Evolutionary conservation across 1,139 yeast genomes (phyloP), one percentile per base, ranked within the genome.

Genomic region (Geotrichum siamense): DNA sequence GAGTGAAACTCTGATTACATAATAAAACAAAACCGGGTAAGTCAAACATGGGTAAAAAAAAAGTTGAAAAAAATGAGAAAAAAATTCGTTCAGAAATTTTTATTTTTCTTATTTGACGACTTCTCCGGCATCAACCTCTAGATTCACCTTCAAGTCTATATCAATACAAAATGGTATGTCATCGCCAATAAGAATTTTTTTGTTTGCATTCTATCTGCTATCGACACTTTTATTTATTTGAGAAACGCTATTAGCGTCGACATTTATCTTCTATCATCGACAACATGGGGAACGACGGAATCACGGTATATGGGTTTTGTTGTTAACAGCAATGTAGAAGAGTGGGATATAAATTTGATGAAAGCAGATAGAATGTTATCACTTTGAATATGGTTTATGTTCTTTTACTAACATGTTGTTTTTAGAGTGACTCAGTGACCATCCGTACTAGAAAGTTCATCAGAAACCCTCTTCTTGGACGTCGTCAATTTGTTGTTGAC

Each of bases 401-500:
- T 28, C 20, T 5, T 27, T 12, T 25, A 31, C 43, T 39, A 39
- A 39, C 43, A 6, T 16, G 15, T 22, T n/a, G 13, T 35, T 27
- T 21, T 36, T 52, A 80, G 89, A 79, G 86, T 83, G 98, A 91
- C 94, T 89, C 97, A 72, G 93, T 91, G 76, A 91, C 98, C 70
- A 84, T 91, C 78, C 91, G 98, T 82, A 89, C 97, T 72, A 86
- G 97, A 83, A 91, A 91, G 86, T 96, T 91, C 79, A 84, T 91
- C 75, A 77, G 96, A 76, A 93, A 93, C 94, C 96, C 98, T 71
- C 85, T 93, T 72, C 84, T 93, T 76, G 89, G 89, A 70, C 91
- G 99, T 82, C 89, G 95, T 79, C 99, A 93, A 79, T 91, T 93
- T 74, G 98, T 93, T 76, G 80, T 93, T 70, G 99, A 93, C 77